A percentile compares a stretch with the other conserved stretches of the same genome.
These are phyloP conservation scores for Arthrocladium fulminans DNA, from an alignment of 2,329 filamentous ascomycete genomes.

Conservation along the genomic window DNA sequence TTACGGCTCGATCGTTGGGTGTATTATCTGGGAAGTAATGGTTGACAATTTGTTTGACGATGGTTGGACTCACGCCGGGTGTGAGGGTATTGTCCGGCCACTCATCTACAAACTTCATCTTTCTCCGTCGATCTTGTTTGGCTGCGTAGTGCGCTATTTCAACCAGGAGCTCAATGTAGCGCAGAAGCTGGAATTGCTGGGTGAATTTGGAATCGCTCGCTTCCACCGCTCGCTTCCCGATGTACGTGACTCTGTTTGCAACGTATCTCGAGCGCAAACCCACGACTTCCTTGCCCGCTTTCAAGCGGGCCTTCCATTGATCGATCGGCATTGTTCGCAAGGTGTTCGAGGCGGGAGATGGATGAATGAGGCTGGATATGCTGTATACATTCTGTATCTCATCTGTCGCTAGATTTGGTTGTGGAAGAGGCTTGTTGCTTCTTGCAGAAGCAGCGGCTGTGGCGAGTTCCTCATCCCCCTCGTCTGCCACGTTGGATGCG, in stretches of 20 bases:
- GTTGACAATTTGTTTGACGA: slow-evolving; percentile 34
- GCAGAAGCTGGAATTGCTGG: slow-evolving; percentile 33
- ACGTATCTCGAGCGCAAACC: slow-evolving; percentile 37
- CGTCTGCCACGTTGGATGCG: slow-evolving; percentile 33
- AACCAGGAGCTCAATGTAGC: slow-evolving; percentile 37
- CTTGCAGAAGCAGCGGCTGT: slow-evolving; percentile 27
- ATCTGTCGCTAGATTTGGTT: slow-evolving; percentile 33
- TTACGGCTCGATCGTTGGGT: slow-evolving; percentile 33
- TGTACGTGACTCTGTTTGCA: slow-evolving; percentile 32
- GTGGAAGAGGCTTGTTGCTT: slow-evolving; percentile 39
- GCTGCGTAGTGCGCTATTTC: slow-evolving; percentile 36
- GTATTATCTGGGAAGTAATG: slow-evolving; percentile 33
- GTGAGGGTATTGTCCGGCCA: slow-evolving; percentile 18
- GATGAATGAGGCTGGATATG: slow-evolving; percentile 32
- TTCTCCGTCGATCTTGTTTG: slow-evolving; percentile 27
- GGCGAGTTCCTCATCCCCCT: slow-evolving; percentile 13
- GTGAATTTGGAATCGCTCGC: slow-evolving; percentile 12
- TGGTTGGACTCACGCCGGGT: slow-evolving; percentile 19
- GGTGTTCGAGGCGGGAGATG: slow-evolving; percentile 32
- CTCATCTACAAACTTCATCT: slow-evolving; percentile 20
- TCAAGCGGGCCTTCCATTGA: slow-evolving; percentile 35
- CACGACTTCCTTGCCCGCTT: slow-evolving; percentile 28
- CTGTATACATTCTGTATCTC: slow-evolving; percentile 40
- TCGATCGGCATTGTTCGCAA: slow-evolving; percentile 36
- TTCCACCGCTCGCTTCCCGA: slow-evolving; percentile 32